Base-by-base conservation (phyloP, 2,329 filamentous ascomycete genomes). In the Cadophora luteo-olivacea region DNA sequence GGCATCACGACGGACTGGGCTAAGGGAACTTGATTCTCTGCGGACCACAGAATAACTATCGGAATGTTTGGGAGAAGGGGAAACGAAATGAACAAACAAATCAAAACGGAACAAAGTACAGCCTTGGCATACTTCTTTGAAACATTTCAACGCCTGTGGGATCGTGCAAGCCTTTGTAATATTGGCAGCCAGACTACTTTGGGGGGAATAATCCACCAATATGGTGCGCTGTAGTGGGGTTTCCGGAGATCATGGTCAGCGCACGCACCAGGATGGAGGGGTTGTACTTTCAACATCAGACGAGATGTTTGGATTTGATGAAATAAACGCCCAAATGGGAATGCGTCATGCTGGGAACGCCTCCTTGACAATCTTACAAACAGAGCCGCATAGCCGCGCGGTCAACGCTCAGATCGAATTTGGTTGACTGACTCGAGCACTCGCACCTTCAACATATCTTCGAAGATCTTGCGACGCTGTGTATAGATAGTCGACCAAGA, bases 241-340 rank as follows among this genome's bases (percentile, higher is more conserved):
- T 32, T 33, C 52, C 52, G 25, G 52, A 33, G 52, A 33, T 55
- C 52, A 33, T 55, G 29, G 19, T 14, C 12, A 19, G 29, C 7
- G 52, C 25, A 55, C 25, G 45, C 29, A 55, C 29, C 52, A 55
- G 12, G 29, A n/a, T 19, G 14, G 52, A 55, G 25, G 25, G 52
- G 52, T 55, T 33, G 29, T n/a, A 19, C 52, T 55, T 11, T 55
- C 29, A 55, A 55, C 29, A 55, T 33, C 52, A 55, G 52, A 55
- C 52, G 52, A 55, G 25, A 33, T 55, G 52, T 55, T 55, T 55
- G 29, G 52, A 19, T 32, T 55, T 55, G 52, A 55, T 55, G 52
- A 55, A 55, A 55, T 49, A 55, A 32, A 19, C 29, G 52, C 52
- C 16, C 16, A 8, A 33, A 16, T 55, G 14, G 29, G 52, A 33